phyloP scores from a whole-genome alignment of 108 stramenopile genomes.

The Asterionellopsis glacialis region DNA sequence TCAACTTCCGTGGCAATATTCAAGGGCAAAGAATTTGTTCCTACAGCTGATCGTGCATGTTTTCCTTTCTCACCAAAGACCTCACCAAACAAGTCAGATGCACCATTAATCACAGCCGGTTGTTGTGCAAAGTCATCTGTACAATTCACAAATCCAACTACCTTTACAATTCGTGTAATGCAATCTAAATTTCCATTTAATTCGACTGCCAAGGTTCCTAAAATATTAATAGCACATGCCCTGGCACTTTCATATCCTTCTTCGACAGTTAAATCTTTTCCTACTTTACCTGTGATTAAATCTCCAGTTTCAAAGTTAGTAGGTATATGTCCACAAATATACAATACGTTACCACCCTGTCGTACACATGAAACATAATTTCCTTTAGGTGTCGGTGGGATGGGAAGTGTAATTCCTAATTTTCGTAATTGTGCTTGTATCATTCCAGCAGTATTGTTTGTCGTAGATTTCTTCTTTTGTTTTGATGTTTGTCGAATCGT shows the following conservation, averaged over 20 bases:
- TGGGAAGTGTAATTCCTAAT: constrained; percentile 48
- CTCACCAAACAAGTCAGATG: constrained; percentile 53
- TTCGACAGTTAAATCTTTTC: constrained; percentile 36
- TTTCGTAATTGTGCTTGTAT: constrained; percentile 20
- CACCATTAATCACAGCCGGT: constrained; percentile 70
- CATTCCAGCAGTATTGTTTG: too few relatives aligned
- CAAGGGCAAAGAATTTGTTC: constrained; percentile 54
- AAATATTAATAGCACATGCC: constrained; percentile 53
- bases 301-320: constrained; percentile 39
- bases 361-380: constrained; percentile 52
- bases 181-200: constrained; percentile 46
- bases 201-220: constrained; percentile 48
- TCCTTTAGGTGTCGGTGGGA: constrained; percentile 48
- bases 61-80: constrained; percentile 65
- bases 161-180: constrained; percentile 48
- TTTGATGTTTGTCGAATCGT: too few relatives aligned
- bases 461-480: too few relatives aligned
- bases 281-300: constrained; percentile 43
- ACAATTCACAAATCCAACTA: constrained; percentile 65
- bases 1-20: constrained; percentile 58
- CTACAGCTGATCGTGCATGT: constrained; percentile 61
- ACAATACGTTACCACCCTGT: constrained; percentile 47
- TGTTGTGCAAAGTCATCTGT: constrained; percentile 53
- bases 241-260: constrained; percentile 66
- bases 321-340: constrained; percentile 67